These are phyloP conservation scores for Spinellus fusiger DNA, from an alignment of 192 early-diverging fungal species.

Conservation along the genomic window DNA sequence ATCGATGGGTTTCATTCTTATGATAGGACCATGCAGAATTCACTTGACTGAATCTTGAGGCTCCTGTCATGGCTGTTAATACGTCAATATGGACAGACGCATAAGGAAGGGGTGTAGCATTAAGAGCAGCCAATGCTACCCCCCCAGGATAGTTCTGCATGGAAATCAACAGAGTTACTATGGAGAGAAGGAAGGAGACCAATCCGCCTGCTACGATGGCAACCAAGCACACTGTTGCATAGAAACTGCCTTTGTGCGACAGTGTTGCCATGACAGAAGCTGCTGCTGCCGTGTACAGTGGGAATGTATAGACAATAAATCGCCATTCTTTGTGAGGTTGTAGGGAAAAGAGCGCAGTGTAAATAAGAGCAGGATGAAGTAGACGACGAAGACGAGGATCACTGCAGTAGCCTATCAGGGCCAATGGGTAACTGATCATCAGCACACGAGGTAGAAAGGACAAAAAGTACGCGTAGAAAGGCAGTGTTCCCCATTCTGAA, in stretches of 20 bases:
- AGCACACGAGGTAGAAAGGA: conserved; percentile 71
- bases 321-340: conserved; percentile 95
- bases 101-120: neutral
- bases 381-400: conserved; percentile 47
- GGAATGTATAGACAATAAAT: conserved; percentile 84
- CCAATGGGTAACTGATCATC: conserved; percentile 63
- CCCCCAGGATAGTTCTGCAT: conserved; percentile 89
- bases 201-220: conserved; percentile 16
- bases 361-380: conserved; percentile 48
- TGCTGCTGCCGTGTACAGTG: conserved; percentile 71
- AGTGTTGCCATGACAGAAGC: conserved; percentile 42
- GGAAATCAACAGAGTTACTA: conserved; percentile 52
- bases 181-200: conserved; percentile 22
- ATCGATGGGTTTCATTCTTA: conserved; percentile 56
- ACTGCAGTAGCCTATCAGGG: conserved; percentile 36
- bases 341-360: conserved; percentile 63
- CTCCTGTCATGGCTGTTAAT: conserved; percentile 77
- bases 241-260: conserved; percentile 24
- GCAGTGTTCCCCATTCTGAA: conserved; percentile 65
- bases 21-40: conserved; percentile 54
- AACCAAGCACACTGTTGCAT: conserved; percentile 23
- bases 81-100: conserved; percentile 63
- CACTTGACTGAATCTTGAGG: conserved; percentile 67
- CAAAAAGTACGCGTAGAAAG: conserved; percentile 69
- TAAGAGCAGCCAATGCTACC: conserved; percentile 55